Evolutionary conservation across 371 early-diverging fungal species (phyloP).

Genomic region (Cokeromyces recurvatus): DNA sequence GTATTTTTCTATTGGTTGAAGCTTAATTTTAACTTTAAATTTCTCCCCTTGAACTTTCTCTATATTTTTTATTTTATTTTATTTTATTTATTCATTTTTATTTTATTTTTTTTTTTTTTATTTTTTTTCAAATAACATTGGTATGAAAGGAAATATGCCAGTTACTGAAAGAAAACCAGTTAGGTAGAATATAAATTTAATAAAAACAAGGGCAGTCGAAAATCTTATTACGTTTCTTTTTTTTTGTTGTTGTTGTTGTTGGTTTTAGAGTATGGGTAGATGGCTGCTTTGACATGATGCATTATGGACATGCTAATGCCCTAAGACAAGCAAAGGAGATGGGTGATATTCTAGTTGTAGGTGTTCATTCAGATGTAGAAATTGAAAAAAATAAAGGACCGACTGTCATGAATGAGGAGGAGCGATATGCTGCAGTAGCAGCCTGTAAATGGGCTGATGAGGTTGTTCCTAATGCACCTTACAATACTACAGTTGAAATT

Average conservation of each 20-base stretch:
- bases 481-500: constrained; percentile 81
- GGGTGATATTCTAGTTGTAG: constrained; percentile 91
- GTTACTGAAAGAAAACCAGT: constrained; percentile 19
- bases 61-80: too few species aligned
- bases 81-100: neutral
- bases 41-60: too few species aligned
- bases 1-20: too few species aligned
- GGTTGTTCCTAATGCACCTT: constrained; percentile 94
- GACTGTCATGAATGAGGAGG: constrained; percentile 94
- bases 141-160: neutral
- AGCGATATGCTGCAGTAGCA: constrained; percentile 90
- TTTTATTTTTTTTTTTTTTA: neutral
- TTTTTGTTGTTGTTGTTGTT: neutral
- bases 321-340: constrained; percentile 86
- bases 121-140: neutral
- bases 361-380: constrained; percentile 94
- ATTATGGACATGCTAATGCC: constrained; percentile 95
- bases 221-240: neutral
- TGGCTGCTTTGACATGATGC: constrained; percentile 96
- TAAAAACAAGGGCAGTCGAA: too few species aligned
- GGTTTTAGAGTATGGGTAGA: constrained; percentile 77
- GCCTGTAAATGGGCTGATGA: constrained; percentile 97
- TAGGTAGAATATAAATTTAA: constrained; percentile 6
- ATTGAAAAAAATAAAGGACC: constrained; percentile 93
- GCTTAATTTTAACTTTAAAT: too few species aligned